Percentiles rank a stretch among this genome's conserved stretches.
These are phyloP conservation scores for Debaryomycetaceae sp. DNA, from an alignment of 1,139 yeast species.

Conservation along the genomic window DNA sequence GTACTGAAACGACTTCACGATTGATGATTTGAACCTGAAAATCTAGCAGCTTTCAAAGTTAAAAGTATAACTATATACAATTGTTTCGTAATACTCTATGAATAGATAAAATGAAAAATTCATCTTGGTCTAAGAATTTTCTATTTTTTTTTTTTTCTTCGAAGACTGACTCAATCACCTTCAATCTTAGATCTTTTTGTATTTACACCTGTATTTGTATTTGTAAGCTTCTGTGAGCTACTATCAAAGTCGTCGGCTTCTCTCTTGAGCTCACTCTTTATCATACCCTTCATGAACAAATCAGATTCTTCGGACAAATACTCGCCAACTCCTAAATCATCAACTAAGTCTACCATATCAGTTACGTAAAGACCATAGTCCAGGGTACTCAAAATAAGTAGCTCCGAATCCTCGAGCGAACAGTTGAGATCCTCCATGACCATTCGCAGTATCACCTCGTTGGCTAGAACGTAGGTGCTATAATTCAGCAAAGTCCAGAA, in stretches of 20 bases:
- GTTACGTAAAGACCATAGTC: slow-evolving; percentile 56
- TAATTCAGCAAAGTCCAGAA: slow-evolving; percentile 64
- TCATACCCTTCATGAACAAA: slow-evolving; percentile 11
- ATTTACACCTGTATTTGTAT: no score
- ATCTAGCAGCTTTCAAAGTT: background rate
- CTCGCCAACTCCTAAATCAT: slow-evolving; percentile 25
- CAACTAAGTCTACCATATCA: slow-evolving; percentile 33
- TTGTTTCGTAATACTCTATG: background rate
- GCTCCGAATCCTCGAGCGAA: slow-evolving; percentile 41
- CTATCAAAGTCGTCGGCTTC: background rate
- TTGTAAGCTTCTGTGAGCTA: no score
- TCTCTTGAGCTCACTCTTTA: slow-evolving; percentile 1
- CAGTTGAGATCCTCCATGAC: slow-evolving; percentile 45
- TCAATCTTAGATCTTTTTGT: no score
- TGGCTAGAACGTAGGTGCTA: slow-evolving; percentile 57
- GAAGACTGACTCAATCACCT: no score
- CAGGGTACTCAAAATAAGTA: slow-evolving; percentile 41
- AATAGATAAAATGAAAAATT: slow-evolving; percentile 1
- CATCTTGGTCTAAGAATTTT: no score
- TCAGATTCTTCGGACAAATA: slow-evolving; percentile 12
- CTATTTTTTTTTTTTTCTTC: no score
- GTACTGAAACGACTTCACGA: background rate
- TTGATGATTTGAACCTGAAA: background rate
- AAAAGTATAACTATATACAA: background rate
- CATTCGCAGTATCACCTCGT: slow-evolving; percentile 55